Conservation (phyloP, 2,329 filamentous ascomycete species). For the Ascochyta viciae-villosae region DNA sequence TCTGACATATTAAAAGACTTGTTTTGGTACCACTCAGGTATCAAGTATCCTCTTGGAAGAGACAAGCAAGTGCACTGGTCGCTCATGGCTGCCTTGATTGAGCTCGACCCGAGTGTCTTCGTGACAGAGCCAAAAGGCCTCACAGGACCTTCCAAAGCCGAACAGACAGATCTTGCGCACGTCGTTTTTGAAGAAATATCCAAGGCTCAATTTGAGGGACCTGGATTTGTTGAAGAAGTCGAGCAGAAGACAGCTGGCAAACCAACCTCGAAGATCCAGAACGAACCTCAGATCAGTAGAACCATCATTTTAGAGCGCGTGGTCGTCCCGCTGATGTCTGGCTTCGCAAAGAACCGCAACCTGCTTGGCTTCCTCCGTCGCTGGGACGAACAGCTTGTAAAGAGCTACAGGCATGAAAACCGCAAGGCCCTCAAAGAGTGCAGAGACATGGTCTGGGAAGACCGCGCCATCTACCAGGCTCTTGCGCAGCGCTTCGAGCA, state of each 20-base stretch:
- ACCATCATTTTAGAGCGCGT: slow-evolving; percentile 24
- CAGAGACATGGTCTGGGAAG: slow-evolving; percentile 40
- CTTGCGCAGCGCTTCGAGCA: slow-evolving; percentile 37
- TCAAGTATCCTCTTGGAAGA: slow-evolving; percentile 31
- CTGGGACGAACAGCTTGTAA: slow-evolving; percentile 45
- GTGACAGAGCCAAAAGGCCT: slow-evolving; percentile 30
- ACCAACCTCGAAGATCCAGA: not conserved
- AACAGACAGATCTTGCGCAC: slow-evolving; percentile 34
- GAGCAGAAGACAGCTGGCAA: not conserved
- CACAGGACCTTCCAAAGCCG: slow-evolving; percentile 16
- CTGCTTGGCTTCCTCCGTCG: slow-evolving; percentile 43
- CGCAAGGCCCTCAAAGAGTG: slow-evolving; percentile 29
- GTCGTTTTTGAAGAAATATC: slow-evolving; percentile 44
- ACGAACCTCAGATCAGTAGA: not conserved
- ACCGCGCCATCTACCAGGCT: slow-evolving; percentile 29
- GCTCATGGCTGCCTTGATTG: slow-evolving; percentile 42
- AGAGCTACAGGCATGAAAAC: slow-evolving; percentile 21
- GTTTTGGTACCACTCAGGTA: slow-evolving; percentile 47
- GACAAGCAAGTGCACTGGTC: slow-evolving; percentile 37
- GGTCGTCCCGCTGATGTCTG: slow-evolving; percentile 42
- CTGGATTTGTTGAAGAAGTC: slow-evolving; percentile 14
- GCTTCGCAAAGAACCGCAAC: slow-evolving; percentile 45
- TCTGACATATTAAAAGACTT: slow-evolving; percentile 36
- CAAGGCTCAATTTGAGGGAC: slow-evolving; percentile 19
- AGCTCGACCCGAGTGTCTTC: slow-evolving; percentile 44